Base-by-base conservation (phyloP, 768 basidiomycete species). In the Termitomyces sp. region DNA sequence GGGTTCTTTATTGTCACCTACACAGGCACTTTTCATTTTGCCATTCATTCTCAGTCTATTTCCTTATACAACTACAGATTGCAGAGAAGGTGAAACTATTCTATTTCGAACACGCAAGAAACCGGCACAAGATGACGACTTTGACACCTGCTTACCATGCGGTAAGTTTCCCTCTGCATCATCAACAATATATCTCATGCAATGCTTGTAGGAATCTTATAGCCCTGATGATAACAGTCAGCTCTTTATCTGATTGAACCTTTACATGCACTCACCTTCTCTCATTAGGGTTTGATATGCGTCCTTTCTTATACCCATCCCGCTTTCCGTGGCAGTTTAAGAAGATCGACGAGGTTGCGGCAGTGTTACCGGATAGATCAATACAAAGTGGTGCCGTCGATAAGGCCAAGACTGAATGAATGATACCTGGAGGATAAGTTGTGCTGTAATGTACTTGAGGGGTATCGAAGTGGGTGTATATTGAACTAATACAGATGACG, bases 41-140 rank as follows among this genome's bases (percentile, higher is more conserved):
- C 24, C 3, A 13, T 20, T 22, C 4, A 27, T 10, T 26, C 24
- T 40, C 16, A 3, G 37, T 44, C 18, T 26, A 20, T 22, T 14
- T n/a, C 24, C 32, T 62, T 33, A 58, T n/a, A 24, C 10, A 34
- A 16, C 12, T 27, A 45, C 26, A 95, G 95, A 94, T 98, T 57
- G 97, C 95, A 16, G 89, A 92, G 64, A 98, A 98, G 77, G 97
- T 99, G 66, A 98, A 99, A 71, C 74, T 86, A 39, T 99, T 99
- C 79, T 98, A 93, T 78, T 96, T 95, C 65, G 94, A 97, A 70
- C 87, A 99, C 65, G 97, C 97, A 0, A 80, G 95, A 53, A 99
- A 99, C 71, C 77, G 95, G 46, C 97, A 98, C 76, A 99, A 99
- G 83, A 98, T 99, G 95, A 96, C 95, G 26, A 96, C 93, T 0